These are phyloP conservation scores for Aphanomyces invadans DNA, from an alignment of 352 stramenopile species.

Conservation along the genomic window DNA sequence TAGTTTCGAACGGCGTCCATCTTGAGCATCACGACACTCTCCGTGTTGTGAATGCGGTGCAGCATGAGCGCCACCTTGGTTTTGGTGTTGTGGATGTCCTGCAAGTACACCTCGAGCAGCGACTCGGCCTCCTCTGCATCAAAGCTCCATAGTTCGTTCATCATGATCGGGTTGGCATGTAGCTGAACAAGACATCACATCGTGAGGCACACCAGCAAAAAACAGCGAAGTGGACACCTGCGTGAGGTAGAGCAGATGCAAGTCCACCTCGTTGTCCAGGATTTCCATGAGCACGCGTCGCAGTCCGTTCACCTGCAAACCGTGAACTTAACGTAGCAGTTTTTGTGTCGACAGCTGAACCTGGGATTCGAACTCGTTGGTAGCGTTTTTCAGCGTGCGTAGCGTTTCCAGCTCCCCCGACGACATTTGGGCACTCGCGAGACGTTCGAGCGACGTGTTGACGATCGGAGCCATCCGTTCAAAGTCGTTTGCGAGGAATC, in stretches of 20 bases:
- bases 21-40: conserved; percentile 72
- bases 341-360: conserved; percentile 22
- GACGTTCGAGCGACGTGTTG: conserved; percentile 38
- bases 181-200: conserved; percentile 30
- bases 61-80: conserved; percentile 64
- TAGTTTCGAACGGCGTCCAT: conserved; percentile 77
- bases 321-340: background rate
- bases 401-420: conserved; percentile 51
- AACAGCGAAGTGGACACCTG: conserved; percentile 25
- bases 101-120: conserved; percentile 67
- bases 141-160: conserved; percentile 55
- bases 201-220: background rate
- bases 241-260: conserved; percentile 55
- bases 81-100: conserved; percentile 75
- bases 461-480: conserved; percentile 40
- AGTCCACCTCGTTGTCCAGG: conserved; percentile 59
- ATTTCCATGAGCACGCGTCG: conserved; percentile 59
- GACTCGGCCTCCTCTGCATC: conserved; percentile 69
- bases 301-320: conserved; percentile 47
- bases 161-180: conserved; percentile 41
- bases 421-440: conserved; percentile 41
- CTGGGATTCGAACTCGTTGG: conserved; percentile 63
- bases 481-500: conserved; percentile 51
- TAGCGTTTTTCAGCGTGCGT: conserved; percentile 57
- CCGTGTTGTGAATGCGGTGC: conserved; percentile 67